Percentiles rank a stretch among this genome's conserved stretches.
Conservation (phyloP, 2,329 filamentous ascomycete species). For the Clarireedia sp. region DNA sequence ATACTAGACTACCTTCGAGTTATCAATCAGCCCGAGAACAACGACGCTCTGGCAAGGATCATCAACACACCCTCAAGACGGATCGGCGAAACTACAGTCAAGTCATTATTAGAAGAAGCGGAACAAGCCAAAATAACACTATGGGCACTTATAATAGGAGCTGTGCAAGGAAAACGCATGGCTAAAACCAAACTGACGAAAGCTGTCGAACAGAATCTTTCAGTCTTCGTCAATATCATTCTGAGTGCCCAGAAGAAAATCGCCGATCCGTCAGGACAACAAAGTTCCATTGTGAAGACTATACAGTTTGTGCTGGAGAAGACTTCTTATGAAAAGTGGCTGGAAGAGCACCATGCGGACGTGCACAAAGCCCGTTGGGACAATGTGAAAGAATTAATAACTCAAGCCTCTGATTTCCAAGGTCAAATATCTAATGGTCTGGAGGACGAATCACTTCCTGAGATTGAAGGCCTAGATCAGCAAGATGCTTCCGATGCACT, state of each 20-base stretch:
- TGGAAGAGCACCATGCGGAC: slow-evolving; percentile 63
- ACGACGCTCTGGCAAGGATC: slow-evolving; percentile 74
- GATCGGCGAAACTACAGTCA: slow-evolving; percentile 73
- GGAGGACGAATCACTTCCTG: slow-evolving; percentile 51
- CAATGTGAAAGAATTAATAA: slow-evolving; percentile 83
- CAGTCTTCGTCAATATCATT: slow-evolving; percentile 51
- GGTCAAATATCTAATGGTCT: slow-evolving; percentile 22
- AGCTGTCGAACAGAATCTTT: slow-evolving; percentile 48
- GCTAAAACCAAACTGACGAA: slow-evolving; percentile 47
- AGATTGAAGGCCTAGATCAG: slow-evolving; percentile 66
- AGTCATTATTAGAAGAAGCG: slow-evolving; percentile 67
- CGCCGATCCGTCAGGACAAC: slow-evolving; percentile 19
- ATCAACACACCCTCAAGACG: slow-evolving; percentile 78
- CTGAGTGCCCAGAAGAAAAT: slow-evolving; percentile 49
- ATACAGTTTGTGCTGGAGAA: slow-evolving; percentile 52
- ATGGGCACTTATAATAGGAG: slow-evolving; percentile 64
- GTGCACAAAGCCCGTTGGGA: slow-evolving; percentile 75
- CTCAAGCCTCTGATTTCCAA: slow-evolving; percentile 65
- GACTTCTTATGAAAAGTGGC: slow-evolving; percentile 64
- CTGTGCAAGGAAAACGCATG: slow-evolving; percentile 43
- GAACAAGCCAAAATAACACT: slow-evolving; percentile 60
- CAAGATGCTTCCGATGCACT: slow-evolving; percentile 55
- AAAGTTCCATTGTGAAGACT: slow-evolving; percentile 26
- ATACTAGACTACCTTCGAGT: slow-evolving; percentile 83
- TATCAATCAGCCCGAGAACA: slow-evolving; percentile 76